Conservation (phyloP, 352 stramenopile species). For the Chrysophaeum taylorii region DNA sequence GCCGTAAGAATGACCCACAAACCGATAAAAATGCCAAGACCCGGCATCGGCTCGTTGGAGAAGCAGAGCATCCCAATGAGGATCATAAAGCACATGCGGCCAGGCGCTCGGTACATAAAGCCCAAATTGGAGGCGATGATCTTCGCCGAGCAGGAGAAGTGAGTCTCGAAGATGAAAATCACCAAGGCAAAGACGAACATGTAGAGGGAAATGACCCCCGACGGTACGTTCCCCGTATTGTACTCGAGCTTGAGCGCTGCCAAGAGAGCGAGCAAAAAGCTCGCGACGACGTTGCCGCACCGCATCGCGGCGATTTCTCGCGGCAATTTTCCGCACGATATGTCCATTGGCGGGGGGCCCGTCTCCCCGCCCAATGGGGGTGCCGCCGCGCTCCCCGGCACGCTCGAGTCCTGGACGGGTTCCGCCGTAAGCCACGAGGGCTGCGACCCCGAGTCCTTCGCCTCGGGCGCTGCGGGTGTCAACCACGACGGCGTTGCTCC, state of each 20-base stretch:
- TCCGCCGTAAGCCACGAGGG: neutral
- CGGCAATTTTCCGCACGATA: neutral
- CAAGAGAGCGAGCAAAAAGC: neutral
- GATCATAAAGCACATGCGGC: constrained; percentile 4
- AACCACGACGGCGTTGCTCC: neutral
- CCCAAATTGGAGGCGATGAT: neutral
- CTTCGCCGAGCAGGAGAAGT: neutral
- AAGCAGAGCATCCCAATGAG: neutral
- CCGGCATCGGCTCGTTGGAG: too few relatives aligned
- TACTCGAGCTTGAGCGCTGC: neutral
- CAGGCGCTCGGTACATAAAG: neutral
- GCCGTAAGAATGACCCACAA: neutral
- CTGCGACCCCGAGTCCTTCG: neutral
- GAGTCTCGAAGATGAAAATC: constrained; percentile 6
- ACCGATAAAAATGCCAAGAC: neutral
- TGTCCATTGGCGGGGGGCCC: neutral
- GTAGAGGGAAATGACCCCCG: constrained; percentile 3
- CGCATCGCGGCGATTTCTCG: neutral
- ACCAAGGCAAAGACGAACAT: constrained; percentile 1
- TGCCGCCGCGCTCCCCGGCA: neutral
- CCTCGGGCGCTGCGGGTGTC: neutral
- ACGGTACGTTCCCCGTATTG: neutral
- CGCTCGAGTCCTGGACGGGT: neutral
- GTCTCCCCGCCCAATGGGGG: too few relatives aligned
- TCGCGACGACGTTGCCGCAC: neutral